Conservation (phyloP, 129 eudicot genomes). For the Apium graveolens region DNA sequence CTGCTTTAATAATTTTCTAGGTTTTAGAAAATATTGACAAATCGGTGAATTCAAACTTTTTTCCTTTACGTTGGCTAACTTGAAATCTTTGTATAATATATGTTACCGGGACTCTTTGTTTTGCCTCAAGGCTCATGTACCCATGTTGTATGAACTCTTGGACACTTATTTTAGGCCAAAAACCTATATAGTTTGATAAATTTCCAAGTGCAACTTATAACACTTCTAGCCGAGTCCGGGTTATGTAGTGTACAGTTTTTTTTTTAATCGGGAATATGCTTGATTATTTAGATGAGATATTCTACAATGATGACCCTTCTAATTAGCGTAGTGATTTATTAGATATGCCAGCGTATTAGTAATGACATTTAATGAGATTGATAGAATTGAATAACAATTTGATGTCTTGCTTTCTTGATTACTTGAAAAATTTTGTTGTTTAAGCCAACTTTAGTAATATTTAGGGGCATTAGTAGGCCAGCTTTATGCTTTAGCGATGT, state of each 20-base stretch:
- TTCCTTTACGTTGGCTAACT: background rate
- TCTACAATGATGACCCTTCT: background rate
- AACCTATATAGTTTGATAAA: background rate
- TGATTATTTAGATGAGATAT: background rate
- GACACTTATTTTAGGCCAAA: background rate
- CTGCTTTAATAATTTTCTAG: background rate
- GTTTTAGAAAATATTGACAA: background rate
- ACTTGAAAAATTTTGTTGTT: background rate
- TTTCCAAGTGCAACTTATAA: background rate
- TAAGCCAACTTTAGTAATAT: background rate
- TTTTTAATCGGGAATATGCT: background rate
- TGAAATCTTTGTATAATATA: background rate
- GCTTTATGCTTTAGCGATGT: background rate
- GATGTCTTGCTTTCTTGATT: background rate
- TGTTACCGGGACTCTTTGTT: too few relatives aligned
- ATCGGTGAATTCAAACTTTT: background rate
- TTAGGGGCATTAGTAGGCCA: background rate
- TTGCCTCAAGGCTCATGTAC: background rate
- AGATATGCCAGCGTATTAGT: background rate
- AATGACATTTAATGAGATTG: background rate
- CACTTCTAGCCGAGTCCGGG: background rate
- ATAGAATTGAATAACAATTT: background rate
- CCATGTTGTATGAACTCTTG: too few relatives aligned
- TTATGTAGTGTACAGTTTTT: background rate
- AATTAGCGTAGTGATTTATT: background rate